A percentile compares a stretch with the other conserved stretches of the same genome.
Conservation (phyloP, 2,329 filamentous ascomycete species). For the Sporothrix schenckii region DNA sequence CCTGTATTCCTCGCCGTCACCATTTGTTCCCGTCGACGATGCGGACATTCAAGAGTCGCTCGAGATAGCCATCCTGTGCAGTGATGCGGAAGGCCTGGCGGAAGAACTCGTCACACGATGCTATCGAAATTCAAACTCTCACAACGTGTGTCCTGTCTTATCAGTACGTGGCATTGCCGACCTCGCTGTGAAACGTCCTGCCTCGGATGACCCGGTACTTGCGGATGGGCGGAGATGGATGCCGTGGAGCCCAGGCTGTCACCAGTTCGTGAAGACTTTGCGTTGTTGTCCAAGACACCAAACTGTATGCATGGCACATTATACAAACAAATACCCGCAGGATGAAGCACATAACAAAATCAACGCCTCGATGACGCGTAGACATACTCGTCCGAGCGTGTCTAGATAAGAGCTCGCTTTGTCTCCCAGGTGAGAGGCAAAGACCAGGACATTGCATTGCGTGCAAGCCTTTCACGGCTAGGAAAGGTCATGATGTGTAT, state of each 20-base stretch:
- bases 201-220: slow-evolving; percentile 42
- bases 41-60: slow-evolving; percentile 36
- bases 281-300: slow-evolving; percentile 20
- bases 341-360: not conserved
- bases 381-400: not conserved
- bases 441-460: too few relatives aligned
- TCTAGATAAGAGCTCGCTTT: not conserved
- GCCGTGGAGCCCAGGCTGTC: slow-evolving; percentile 37
- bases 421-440: too few relatives aligned
- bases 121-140: too few relatives aligned
- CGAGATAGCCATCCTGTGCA: slow-evolving; percentile 54
- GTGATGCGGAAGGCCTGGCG: slow-evolving; percentile 53
- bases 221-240: slow-evolving; percentile 42
- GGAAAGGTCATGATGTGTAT: not conserved
- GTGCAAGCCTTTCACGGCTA: not conserved
- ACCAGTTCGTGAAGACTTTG: slow-evolving; percentile 27
- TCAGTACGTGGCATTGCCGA: slow-evolving; percentile 40
- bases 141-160: not conserved
- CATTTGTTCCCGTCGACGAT: slow-evolving; percentile 38
- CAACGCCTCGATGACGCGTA: not conserved
- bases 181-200: slow-evolving; percentile 42
- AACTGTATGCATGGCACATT: not conserved
- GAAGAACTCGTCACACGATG: slow-evolving; percentile 48
- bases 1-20: too few relatives aligned
- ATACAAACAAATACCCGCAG: not conserved